Evolutionary conservation across 352 stramenopile genomes (phyloP).

Genomic region (Pythium plurisporium): DNA sequence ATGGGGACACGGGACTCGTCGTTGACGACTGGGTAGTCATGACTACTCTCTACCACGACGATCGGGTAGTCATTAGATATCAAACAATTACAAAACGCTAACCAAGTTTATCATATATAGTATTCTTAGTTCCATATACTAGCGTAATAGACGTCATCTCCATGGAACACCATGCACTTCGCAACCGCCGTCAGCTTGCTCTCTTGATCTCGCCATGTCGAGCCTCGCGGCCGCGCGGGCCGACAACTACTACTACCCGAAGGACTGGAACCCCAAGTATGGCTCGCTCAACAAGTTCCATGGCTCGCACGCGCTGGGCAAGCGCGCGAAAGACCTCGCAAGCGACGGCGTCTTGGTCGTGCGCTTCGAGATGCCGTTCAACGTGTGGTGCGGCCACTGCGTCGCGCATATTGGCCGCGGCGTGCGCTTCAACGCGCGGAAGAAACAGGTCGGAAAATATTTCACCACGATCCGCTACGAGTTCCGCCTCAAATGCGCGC

Average conservation of each 20-base stretch:
- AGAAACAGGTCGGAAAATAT: constrained; percentile 87
- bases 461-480: constrained; percentile 93
- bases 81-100: neutral
- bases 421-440: constrained; percentile 97
- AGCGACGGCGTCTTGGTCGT: constrained; percentile 88
- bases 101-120: neutral
- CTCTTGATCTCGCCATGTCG: no score
- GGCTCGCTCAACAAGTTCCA: constrained; percentile 86
- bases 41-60: neutral
- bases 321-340: constrained; percentile 81
- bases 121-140: no score
- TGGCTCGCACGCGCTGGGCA: constrained; percentile 67
- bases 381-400: constrained; percentile 90
- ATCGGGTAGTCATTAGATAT: constrained; percentile 11
- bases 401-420: constrained; percentile 64
- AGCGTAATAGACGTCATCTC: neutral
- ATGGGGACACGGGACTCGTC: neutral
- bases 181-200: no score
- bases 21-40: constrained; percentile 16
- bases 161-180: no score
- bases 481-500: constrained; percentile 93
- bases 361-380: constrained; percentile 97
- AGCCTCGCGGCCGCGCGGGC: constrained; percentile 94
- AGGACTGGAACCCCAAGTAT: constrained; percentile 86
- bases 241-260: constrained; percentile 97